A percentile compares a stretch with the other conserved stretches of the same genome.
These are phyloP conservation scores for Prunus davidiana DNA, from an alignment of 306 rosid genomes.

Conservation along the genomic window DNA sequence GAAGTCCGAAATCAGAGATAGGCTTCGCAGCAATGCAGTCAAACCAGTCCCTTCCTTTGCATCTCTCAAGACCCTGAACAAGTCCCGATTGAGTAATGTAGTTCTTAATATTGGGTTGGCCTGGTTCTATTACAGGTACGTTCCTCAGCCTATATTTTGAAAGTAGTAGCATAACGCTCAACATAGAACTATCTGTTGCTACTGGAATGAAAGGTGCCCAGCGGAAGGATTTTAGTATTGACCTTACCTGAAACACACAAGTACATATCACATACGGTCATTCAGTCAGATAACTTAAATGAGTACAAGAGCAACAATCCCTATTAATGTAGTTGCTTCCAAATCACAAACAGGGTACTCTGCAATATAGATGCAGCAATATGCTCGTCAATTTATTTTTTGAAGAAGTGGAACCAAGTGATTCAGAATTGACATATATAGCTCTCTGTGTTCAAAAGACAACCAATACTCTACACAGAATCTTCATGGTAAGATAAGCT, in stretches of 20 bases:
- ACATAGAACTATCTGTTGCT: slow-evolving; percentile 58
- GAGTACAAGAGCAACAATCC: background rate
- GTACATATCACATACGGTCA: background rate
- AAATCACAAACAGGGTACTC: background rate
- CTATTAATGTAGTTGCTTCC: background rate
- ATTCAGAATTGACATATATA: background rate
- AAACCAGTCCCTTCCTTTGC: slow-evolving; percentile 87
- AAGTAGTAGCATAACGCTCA: slow-evolving; percentile 78
- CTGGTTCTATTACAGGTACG: slow-evolving; percentile 82
- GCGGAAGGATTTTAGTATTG: slow-evolving; percentile 62
- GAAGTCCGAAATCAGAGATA: slow-evolving; percentile 77
- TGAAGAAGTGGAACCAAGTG: background rate
- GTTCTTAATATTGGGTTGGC: slow-evolving; percentile 60
- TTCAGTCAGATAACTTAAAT: background rate
- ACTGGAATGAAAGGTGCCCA: slow-evolving; percentile 90
- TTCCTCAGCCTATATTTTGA: slow-evolving; percentile 90
- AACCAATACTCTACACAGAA: background rate
- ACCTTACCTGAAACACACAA: slow-evolving; percentile 57
- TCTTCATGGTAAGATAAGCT: slow-evolving; percentile 19
- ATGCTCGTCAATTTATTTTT: background rate
- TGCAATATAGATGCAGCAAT: background rate
- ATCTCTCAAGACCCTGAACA: slow-evolving; percentile 77
- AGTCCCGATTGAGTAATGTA: slow-evolving; percentile 93
- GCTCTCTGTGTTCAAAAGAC: background rate
- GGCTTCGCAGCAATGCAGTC: slow-evolving; percentile 65